Base-by-base conservation (phyloP, 2,329 filamentous ascomycete genomes). In the Blumeria hordei region DNA sequence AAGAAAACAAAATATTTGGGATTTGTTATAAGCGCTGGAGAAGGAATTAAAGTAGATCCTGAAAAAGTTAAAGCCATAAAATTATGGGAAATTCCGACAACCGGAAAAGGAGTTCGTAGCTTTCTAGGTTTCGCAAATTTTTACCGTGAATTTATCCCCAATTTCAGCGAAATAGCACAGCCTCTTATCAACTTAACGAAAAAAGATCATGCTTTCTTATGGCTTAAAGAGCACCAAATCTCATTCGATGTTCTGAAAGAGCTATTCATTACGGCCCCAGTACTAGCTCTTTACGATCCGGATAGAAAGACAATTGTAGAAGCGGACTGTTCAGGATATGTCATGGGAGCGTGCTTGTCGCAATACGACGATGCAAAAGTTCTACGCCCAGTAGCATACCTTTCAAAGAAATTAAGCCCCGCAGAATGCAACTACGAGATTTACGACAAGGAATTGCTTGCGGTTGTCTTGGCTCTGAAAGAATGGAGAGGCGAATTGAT, bases 381-480 rank as follows among this genome's bases (percentile, higher is more conserved):
- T 9, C 7, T 45, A 14, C 2, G 41, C n/a, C 41, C 41, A 14
- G n/a, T 45, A 16, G 41, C 41, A 18, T 45, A 45, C 21, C 21
- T n/a, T 18, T 45, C 41, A 16, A 45, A 18, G 9, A 45, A 45
- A 45, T 45, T 45, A 28, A 28, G 21, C 6, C n/a, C 34, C 12
- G 50, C 34, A 53, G n/a, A 53, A n/a, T 39, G 34, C n/a, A 39
- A 41, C 41, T 53, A 53, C 41, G 35, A 53, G 32, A 41, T 53
- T 11, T 36, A 53, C n/a, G 35, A 53, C 14, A 41, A 53, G 14
- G 50, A 53, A 41, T n/a, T 53, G 21, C 50, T 49, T 49, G 44
- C 44, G 6, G 44, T 53, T 21, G 35, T 53, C n/a, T 37, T 16
- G 8, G 50, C 50, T 11, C 2, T 39, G 32, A 18, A 53, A 41